A percentile compares a stretch with the other conserved stretches of the same genome.
Conservation (phyloP, 805 yeast species). For the Ogataea populi-albae region DNA sequence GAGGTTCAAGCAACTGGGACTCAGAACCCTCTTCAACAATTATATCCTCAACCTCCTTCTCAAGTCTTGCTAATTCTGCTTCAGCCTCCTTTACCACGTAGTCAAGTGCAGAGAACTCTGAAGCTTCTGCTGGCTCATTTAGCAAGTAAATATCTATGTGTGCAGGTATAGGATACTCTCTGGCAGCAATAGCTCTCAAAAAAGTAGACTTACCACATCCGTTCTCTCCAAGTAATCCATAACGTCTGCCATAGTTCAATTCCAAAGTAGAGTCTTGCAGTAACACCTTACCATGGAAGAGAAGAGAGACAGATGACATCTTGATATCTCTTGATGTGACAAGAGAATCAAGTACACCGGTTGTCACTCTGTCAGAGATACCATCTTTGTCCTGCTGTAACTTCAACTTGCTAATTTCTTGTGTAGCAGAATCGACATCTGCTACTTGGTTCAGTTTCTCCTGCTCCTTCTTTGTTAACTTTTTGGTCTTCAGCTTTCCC, state of each 20-base stretch:
- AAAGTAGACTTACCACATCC: conserved; percentile 99
- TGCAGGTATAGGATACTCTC: conserved; percentile 95
- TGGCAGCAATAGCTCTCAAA: conserved; percentile 87
- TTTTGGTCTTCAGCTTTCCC: conserved; percentile 61
- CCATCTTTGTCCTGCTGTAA: conserved; percentile 94
- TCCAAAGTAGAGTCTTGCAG: conserved; percentile 90
- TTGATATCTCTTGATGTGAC: conserved; percentile 92
- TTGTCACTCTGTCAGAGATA: conserved; percentile 92
- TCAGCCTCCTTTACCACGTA: conserved; percentile 98
- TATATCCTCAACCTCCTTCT: conserved; percentile 84
- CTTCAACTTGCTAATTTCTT: conserved; percentile 80
- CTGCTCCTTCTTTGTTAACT: conserved; percentile 57
- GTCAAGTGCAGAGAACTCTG: conserved; percentile 88
- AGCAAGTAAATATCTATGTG: conserved; percentile 86
- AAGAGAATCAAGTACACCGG: conserved; percentile 92
- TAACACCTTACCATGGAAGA: conserved; percentile 96
- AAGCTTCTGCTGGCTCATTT: conserved; percentile 97
- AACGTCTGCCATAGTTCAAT: conserved; percentile 95
- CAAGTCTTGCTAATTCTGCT: conserved; percentile 83
- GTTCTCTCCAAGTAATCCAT: conserved; percentile 96
- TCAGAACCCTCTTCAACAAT: conserved; percentile 94
- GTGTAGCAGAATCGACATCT: conserved; percentile 61
- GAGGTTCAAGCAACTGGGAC: conserved; percentile 74
- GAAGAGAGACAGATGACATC: conserved; percentile 80
- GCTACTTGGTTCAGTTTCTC: conserved; percentile 41